Conservation (phyloP, 192 early-diverging fungal species). For the Umbelopsis isabellina region DNA sequence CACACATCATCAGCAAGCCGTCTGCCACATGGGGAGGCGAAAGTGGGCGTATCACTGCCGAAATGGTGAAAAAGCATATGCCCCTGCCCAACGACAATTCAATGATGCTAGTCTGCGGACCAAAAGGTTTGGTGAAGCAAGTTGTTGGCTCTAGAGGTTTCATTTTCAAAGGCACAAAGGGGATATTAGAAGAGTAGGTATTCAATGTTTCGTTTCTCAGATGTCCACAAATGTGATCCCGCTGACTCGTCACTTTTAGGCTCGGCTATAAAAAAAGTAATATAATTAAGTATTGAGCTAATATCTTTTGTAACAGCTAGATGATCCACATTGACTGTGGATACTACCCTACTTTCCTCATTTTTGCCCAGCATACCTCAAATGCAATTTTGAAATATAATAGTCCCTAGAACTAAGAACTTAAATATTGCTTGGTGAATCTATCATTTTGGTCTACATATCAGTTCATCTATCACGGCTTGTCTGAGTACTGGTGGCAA, state of each 20-base stretch:
- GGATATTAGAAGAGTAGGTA: constrained; percentile 1
- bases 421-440: too few species aligned
- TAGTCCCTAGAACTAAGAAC: too few species aligned
- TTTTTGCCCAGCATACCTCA: too few species aligned
- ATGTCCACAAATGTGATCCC: background rate
- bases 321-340: too few species aligned
- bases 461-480: too few species aligned
- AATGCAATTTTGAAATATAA: too few species aligned
- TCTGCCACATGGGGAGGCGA: constrained; percentile 55
- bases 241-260: background rate
- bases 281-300: background rate
- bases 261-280: background rate
- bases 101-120: constrained; percentile 24
- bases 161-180: background rate
- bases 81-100: constrained; percentile 42
- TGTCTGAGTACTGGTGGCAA: too few species aligned
- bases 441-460: too few species aligned
- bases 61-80: constrained; percentile 61
- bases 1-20: constrained; percentile 63
- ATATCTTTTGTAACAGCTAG: background rate
- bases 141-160: too few species aligned
- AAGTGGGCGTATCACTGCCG: constrained; percentile 61
- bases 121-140: background rate
- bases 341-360: too few species aligned
- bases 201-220: background rate